A percentile compares a stretch with the other conserved stretches of the same genome.
phyloP scores from a whole-genome alignment of 2,329 filamentous ascomycete genomes.

The Penicillium corylophilum region DNA sequence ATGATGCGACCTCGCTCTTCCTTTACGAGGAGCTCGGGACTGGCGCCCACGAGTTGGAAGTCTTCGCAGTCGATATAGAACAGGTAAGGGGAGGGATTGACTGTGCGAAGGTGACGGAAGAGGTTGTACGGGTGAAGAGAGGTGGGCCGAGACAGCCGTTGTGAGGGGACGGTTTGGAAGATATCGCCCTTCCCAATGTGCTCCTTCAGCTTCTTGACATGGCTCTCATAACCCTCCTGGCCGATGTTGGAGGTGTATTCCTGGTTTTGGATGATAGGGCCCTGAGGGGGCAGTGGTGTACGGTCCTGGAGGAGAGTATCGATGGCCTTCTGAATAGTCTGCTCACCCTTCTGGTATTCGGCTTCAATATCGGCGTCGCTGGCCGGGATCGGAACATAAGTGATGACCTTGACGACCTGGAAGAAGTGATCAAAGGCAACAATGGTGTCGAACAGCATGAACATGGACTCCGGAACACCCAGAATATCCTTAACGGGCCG shows the following conservation, averaged over 20 bases:
- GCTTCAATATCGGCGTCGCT: constrained; percentile 59
- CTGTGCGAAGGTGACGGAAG: constrained; percentile 91
- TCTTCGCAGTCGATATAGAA: constrained; percentile 91
- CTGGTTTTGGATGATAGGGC: constrained; percentile 68
- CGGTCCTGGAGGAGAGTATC: constrained; percentile 70
- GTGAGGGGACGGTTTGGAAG: constrained; percentile 94
- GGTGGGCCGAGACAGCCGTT: constrained; percentile 86
- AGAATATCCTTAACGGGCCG: constrained; percentile 85
- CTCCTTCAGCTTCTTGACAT: constrained; percentile 81
- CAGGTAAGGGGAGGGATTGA: constrained; percentile 95
- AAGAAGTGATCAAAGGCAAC: constrained; percentile 94
- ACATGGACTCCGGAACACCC: constrained; percentile 85
- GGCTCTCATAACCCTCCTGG: constrained; percentile 80
- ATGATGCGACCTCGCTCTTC: constrained; percentile 82
- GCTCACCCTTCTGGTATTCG: constrained; percentile 68
- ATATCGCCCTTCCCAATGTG: constrained; percentile 93
- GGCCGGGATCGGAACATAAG: constrained; percentile 73
- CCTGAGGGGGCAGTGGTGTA: constrained; percentile 74
- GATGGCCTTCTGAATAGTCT: constrained; percentile 66
- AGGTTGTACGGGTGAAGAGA: constrained; percentile 96
- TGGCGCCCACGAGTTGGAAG: constrained; percentile 94
- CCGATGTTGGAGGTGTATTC: constrained; percentile 93
- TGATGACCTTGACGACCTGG: constrained; percentile 89
- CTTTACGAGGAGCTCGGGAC: constrained; percentile 92
- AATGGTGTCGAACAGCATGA: constrained; percentile 96